phyloP scores from a whole-genome alignment of 202 grass and related monocot genomes.

The Schoenoplectus tabernaemontani region DNA sequence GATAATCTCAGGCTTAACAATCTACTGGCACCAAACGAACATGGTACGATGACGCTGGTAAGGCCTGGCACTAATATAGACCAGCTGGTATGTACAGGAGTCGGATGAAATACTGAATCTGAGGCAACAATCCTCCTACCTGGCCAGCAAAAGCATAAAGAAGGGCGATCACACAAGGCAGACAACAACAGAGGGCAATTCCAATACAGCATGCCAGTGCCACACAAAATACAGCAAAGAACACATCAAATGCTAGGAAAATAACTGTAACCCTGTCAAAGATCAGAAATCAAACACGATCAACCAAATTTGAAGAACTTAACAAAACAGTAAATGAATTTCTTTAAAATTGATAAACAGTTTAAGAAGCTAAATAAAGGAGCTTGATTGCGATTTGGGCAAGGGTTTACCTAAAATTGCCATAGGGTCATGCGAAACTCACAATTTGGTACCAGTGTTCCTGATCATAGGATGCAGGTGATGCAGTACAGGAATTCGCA shows the following conservation, averaged over 20 bases:
- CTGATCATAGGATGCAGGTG: not conserved
- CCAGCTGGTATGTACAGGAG: not conserved
- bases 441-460: not conserved
- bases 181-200: constrained; percentile 94
- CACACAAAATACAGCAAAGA: constrained; percentile 81
- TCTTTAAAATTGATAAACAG: too few species aligned
- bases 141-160: constrained; percentile 80
- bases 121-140: constrained; percentile 28
- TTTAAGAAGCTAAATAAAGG: not conserved
- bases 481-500: not conserved
- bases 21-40: not conserved
- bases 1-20: not conserved
- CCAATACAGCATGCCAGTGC: constrained; percentile 82
- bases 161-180: constrained; percentile 91
- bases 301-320: not conserved
- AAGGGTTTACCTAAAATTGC: not conserved
- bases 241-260: constrained; percentile 85
- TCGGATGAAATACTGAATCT: not conserved
- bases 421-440: not conserved
- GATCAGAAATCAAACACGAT: not conserved
- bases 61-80: not conserved
- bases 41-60: not conserved
- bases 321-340: not conserved
- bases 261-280: constrained; percentile 59
- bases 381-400: not conserved